Conservation (phyloP, 768 basidiomycete genomes). For the Russula compacta region DNA sequence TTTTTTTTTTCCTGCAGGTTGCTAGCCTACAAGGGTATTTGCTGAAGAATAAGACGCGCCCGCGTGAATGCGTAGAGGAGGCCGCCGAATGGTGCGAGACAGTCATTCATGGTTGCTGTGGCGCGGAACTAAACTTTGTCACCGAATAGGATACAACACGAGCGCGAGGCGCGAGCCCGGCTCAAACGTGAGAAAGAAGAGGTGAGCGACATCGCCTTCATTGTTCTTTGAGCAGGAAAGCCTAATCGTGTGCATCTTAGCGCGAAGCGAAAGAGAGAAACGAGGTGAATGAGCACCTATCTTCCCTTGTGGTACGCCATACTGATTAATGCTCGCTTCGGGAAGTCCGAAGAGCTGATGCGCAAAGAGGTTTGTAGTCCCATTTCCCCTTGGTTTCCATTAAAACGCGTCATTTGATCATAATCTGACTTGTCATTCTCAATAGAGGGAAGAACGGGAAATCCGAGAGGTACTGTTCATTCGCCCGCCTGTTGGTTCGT, state of each 20-base stretch:
- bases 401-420: conserved; percentile 16
- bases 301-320: neutral
- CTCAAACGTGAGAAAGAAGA: conserved; percentile 72
- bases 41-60: conserved; percentile 85
- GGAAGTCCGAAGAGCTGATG: conserved; percentile 51
- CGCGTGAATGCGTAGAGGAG: conserved; percentile 75
- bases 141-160: conserved; percentile 46
- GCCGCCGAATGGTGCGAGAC: conserved; percentile 54
- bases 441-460: conserved; percentile 18
- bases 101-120: neutral
- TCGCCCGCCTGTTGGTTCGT: neutral
- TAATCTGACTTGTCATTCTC: conserved; percentile 5
- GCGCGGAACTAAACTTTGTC: conserved; percentile 9
- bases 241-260: conserved; percentile 30
- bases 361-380: conserved; percentile 45
- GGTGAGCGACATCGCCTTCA: conserved; percentile 26
- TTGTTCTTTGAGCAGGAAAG: neutral
- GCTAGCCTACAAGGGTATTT: conserved; percentile 80
- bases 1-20: conserved; percentile 41
- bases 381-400: neutral
- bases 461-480: conserved; percentile 15
- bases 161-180: conserved; percentile 77
- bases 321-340: neutral
- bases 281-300: conserved; percentile 34
- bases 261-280: conserved; percentile 75